Percentiles rank a stretch among this genome's conserved stretches.
Conservation (phyloP, 257 asterid genomes). For the Mitragyna speciosa region DNA sequence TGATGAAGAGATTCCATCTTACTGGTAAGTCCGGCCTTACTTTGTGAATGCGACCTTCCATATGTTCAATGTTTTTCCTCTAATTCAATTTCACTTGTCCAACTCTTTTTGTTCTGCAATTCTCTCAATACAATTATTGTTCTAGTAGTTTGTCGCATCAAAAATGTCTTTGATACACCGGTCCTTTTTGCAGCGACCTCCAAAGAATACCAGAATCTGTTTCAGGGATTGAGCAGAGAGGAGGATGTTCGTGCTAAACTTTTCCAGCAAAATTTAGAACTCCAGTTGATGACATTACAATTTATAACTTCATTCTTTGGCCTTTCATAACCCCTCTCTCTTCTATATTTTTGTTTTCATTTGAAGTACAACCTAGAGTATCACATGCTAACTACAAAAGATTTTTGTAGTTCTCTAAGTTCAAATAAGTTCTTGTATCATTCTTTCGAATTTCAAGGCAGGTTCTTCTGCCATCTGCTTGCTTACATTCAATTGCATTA, state of each 20-base stretch:
- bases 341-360: not conserved
- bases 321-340: not conserved
- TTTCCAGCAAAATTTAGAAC: not conserved
- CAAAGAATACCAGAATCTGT: constrained; percentile 55
- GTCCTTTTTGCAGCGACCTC: constrained; percentile 48
- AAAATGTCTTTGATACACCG: not conserved
- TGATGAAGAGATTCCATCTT: constrained; percentile 59
- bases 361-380: not conserved
- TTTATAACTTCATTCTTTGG: not conserved
- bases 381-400: not conserved
- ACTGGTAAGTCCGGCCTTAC: constrained; percentile 43
- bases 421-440: not conserved
- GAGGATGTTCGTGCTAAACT: constrained; percentile 64
- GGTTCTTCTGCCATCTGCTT: not conserved
- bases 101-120: too few species aligned
- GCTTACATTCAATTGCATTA: not conserved
- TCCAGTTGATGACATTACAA: not conserved
- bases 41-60: not conserved
- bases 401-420: not conserved
- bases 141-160: too few species aligned
- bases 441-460: not conserved
- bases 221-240: constrained; percentile 59
- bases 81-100: too few species aligned
- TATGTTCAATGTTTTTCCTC: not conserved
- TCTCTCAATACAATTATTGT: not conserved